phyloP scores from a whole-genome alignment of 116 monocot species.

The Posidonia oceanica region DNA sequence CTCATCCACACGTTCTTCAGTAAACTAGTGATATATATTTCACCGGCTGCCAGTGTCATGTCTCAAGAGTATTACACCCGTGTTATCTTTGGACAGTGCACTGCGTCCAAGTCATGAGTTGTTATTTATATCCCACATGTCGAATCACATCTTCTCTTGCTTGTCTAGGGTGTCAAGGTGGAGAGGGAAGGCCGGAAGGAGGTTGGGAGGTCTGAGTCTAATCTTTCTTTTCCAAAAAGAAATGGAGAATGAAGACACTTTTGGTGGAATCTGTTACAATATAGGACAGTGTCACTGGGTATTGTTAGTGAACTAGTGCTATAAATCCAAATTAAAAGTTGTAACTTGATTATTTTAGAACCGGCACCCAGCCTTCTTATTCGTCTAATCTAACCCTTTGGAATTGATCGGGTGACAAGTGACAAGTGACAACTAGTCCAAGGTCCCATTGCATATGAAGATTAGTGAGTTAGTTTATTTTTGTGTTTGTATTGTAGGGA shows the following conservation, averaged over 20 bases:
- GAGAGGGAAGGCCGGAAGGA: neutral
- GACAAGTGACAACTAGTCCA: neutral
- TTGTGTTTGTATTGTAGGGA: neutral
- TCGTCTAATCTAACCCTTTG: neutral
- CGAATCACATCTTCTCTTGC: neutral
- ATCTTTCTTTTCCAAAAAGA: constrained; percentile 5
- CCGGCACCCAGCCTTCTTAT: neutral
- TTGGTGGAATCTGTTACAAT: neutral
- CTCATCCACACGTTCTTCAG: too few species aligned
- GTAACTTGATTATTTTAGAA: neutral
- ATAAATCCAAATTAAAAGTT: neutral
- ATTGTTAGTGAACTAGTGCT: neutral
- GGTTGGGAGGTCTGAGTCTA: neutral
- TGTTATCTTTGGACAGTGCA: neutral
- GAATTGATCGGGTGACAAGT: neutral
- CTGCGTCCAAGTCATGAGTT: neutral
- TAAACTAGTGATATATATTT: neutral
- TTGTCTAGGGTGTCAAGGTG: neutral
- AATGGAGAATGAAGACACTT: constrained; percentile 1
- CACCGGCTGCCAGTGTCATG: neutral
- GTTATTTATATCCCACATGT: neutral
- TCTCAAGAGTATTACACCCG: neutral
- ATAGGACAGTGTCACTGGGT: neutral
- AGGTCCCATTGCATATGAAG: neutral
- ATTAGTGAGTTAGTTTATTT: neutral